Conservation (phyloP, 371 early-diverging fungal species). For the Dinochytrium kinnereticum region DNA sequence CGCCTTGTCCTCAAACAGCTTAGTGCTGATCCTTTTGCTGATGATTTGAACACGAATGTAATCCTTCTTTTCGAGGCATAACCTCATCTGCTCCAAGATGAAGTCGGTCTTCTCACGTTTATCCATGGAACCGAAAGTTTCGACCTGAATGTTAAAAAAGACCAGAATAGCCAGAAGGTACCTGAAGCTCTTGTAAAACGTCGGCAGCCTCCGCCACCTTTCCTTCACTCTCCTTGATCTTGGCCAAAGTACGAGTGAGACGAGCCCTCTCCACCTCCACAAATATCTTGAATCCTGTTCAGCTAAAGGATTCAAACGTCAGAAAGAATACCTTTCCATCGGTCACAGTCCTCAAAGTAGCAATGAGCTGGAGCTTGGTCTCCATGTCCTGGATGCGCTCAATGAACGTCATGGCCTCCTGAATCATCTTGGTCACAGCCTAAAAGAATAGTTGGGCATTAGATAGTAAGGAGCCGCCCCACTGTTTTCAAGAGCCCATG, state of each 20-base stretch:
- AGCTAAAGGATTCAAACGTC: background rate
- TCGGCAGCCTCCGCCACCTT: constrained; percentile 90
- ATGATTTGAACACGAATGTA: constrained; percentile 91
- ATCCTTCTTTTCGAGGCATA: constrained; percentile 90
- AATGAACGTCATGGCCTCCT: constrained; percentile 87
- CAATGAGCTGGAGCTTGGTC: constrained; percentile 88
- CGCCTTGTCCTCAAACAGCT: constrained; percentile 86
- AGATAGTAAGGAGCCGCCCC: constrained; percentile 21
- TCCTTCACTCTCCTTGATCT: constrained; percentile 90
- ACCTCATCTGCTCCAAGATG: constrained; percentile 96
- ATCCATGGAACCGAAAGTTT: constrained; percentile 98
- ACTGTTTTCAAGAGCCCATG: constrained; percentile 94
- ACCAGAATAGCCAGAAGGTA: constrained; percentile 29
- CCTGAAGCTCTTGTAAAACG: constrained; percentile 94
- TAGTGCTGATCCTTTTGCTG: constrained; percentile 90
- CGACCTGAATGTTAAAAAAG: constrained; percentile 64
- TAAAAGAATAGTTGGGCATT: constrained; percentile 38
- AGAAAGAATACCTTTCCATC: constrained; percentile 85
- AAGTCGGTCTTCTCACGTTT: constrained; percentile 97
- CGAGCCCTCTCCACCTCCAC: constrained; percentile 98
- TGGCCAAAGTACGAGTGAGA: constrained; percentile 84
- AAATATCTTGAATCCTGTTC: constrained; percentile 70
- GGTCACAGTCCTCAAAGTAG: constrained; percentile 92
- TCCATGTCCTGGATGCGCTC: constrained; percentile 82
- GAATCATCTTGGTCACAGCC: constrained; percentile 95